A percentile compares a stretch with the other conserved stretches of the same genome.
Conservation (phyloP, 83 land plant genomes). For the Thuja plicata region DNA sequence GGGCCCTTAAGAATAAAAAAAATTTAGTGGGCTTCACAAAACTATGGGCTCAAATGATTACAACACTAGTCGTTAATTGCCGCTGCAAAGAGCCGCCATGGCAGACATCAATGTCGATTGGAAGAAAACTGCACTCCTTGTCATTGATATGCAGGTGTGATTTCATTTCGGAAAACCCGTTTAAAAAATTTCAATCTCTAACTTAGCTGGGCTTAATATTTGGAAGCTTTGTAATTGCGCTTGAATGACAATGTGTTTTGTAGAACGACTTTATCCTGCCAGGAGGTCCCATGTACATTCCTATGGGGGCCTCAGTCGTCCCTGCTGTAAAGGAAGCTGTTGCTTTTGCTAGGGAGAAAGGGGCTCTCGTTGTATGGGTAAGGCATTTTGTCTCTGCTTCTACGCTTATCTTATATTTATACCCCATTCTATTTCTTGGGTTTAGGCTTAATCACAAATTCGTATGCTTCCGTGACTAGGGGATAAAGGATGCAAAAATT, state of each 20-base stretch:
- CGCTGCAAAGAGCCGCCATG: background rate
- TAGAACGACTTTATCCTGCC: conserved; percentile 67
- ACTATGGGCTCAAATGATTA: too few relatives aligned
- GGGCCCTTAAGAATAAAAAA: too few relatives aligned
- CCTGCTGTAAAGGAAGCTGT: conserved; percentile 47
- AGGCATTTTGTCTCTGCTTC: conserved; percentile 2
- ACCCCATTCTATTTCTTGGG: background rate
- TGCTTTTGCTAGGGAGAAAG: conserved; percentile 45
- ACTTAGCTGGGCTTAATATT: background rate
- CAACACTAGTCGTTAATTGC: too few relatives aligned
- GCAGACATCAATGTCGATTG: conserved; percentile 16
- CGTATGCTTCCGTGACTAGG: background rate
- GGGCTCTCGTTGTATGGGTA: conserved; percentile 59
- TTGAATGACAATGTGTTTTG: background rate
- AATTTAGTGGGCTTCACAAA: too few relatives aligned
- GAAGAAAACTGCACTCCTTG: conserved; percentile 50
- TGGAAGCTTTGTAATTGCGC: background rate
- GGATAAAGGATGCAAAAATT: background rate
- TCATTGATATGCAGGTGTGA: conserved; percentile 61
- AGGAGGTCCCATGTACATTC: conserved; percentile 43
- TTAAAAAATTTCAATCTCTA: background rate
- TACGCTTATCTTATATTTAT: background rate
- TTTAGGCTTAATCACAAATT: background rate
- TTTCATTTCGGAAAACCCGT: background rate
- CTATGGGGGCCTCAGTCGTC: conserved; percentile 43